Conservation (phyloP, 495 filamentous ascomycete genomes). For the Friedmanniomyces simplex region DNA sequence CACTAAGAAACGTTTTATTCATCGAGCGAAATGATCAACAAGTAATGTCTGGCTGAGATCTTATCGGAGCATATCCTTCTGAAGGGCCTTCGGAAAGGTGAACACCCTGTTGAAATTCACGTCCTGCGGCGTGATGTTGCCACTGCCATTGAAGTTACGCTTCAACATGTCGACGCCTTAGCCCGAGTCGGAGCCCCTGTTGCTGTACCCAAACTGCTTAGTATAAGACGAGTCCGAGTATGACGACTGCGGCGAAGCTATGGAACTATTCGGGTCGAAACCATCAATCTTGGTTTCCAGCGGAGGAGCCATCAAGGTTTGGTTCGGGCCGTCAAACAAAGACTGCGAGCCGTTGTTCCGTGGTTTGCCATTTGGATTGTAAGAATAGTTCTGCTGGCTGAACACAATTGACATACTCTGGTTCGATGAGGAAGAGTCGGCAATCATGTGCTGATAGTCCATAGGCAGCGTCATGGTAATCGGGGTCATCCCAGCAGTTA, state of each 20-base stretch:
- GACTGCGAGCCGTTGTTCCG: neutral
- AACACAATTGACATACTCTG: neutral
- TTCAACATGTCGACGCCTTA: neutral
- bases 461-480: constrained; percentile 38
- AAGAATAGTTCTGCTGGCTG: constrained; percentile 26
- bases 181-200: neutral
- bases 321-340: constrained; percentile 12
- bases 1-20: too few relatives aligned
- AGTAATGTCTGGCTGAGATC: too few relatives aligned
- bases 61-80: neutral
- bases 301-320: constrained; percentile 13
- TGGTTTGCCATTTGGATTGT: constrained; percentile 25
- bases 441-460: constrained; percentile 40
- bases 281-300: constrained; percentile 11
- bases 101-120: neutral
- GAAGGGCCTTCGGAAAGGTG: neutral
- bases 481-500: constrained; percentile 20
- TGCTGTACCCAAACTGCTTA: neutral
- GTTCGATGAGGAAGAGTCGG: constrained; percentile 26
- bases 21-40: too few relatives aligned
- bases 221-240: neutral
- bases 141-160: neutral
- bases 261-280: neutral
- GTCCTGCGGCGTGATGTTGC: too few relatives aligned
- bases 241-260: neutral